These are phyloP conservation scores for Metschnikowia kunwiensis DNA, from an alignment of 805 yeast genomes.

Conservation along the genomic window DNA sequence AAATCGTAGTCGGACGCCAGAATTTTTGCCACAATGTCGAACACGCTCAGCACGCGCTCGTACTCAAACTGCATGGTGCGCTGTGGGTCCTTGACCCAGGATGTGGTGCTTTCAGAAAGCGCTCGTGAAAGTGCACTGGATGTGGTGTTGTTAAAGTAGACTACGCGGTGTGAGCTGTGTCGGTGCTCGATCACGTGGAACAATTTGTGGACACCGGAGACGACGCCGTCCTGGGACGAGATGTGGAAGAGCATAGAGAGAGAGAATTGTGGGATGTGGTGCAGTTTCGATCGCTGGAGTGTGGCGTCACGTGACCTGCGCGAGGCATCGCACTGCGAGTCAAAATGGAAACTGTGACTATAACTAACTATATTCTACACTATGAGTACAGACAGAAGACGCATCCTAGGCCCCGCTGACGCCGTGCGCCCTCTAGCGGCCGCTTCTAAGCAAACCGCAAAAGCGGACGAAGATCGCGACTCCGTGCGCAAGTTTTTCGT, in stretches of 20 bases:
- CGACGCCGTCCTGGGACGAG: constrained; percentile 1
- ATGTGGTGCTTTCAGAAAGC: constrained; percentile 7
- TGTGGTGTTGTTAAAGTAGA: constrained; percentile 17
- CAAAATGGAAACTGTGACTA: no score
- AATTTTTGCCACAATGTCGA: constrained; percentile 8
- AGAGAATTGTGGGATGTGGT: neutral
- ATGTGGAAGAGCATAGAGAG: constrained; percentile 10
- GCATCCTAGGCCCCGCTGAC: constrained; percentile 78
- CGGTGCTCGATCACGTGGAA: constrained; percentile 7
- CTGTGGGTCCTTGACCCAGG: constrained; percentile 12
- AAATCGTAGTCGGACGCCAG: constrained; percentile 3
- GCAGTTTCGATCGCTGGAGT: no score
- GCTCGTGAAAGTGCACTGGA: constrained; percentile 14
- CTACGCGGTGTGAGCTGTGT: constrained; percentile 6
- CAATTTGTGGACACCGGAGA: constrained; percentile 8
- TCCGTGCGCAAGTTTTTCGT: constrained; percentile 43
- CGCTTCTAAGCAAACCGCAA: constrained; percentile 10
- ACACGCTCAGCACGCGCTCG: constrained; percentile 14
- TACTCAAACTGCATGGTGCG: constrained; percentile 14
- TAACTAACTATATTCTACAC: neutral
- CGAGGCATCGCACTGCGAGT: no score
- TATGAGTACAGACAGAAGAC: constrained; percentile 66
- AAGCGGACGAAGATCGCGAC: constrained; percentile 3
- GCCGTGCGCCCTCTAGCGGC: constrained; percentile 40
- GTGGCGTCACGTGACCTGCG: no score